Evolutionary conservation across 345 rosid genomes (phyloP), one percentile per base, ranked within the genome.

Genomic region (Salix brachista): DNA sequence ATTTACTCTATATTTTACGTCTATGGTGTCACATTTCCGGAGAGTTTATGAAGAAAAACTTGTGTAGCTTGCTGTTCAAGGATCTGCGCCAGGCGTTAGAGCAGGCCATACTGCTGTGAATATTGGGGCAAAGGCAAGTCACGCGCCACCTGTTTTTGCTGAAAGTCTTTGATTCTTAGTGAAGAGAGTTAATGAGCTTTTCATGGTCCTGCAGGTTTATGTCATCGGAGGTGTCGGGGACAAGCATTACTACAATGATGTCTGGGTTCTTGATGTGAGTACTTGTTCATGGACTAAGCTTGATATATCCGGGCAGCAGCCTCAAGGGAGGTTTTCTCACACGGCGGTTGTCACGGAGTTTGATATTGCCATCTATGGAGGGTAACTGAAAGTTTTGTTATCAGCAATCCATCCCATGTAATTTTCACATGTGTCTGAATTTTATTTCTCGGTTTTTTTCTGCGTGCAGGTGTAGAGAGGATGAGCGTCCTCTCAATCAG

Each of bases 241-340:
- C 81, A 86, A 89, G 69, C 86, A 86, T 70, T 90, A 91, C 78
- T 91, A 87, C 79, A 86, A 81, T 36, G 97, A 90, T 77, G 86
- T 90, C 50, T 91, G 97, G 97, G 77, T 86, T 17, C 88, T 91
- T 44, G 92, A 90, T 19, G 70, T 80, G 71, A 61, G 4, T 62
- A 61, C 78, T 62, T 76, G 86, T 78, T 81, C 83, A 5, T 91
- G 97, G 97, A 81, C 67, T 48, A 82, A 58, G 65, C 91, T 87
- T n/a, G 87, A 85, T 60, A 69, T 81, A 37, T 74, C 82, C 1
- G 94, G 91, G 77, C 91, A 86, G 76, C 89, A 86, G 70, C 94
- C 97, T 32, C 92, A 83, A 72, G 97, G 97, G 42, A 78, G 97
- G 74, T 91, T 91, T 85, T 91, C 97, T 77, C 97, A 91, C 73